Evolutionary conservation across 1,284 basidiomycete species (phyloP), one percentile per base, ranked within the genome.

Genomic region (Moesziomyces globuligerus): DNA sequence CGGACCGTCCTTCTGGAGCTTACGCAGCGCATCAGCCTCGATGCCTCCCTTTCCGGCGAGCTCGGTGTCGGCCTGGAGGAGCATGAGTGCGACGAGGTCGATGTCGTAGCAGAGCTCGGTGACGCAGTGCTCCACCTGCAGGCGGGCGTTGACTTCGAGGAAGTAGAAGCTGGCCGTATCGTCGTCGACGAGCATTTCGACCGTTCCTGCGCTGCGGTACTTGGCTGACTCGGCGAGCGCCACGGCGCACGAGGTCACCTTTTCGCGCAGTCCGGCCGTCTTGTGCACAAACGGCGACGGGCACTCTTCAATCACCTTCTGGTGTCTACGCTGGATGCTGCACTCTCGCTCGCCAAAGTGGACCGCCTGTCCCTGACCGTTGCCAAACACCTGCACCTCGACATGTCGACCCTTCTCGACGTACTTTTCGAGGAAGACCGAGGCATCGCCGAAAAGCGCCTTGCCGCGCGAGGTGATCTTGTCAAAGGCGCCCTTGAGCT

Each of bases 261-360:
- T 83, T 36, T 54, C 11, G n/a, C 45, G 46, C 29, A 70, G 28
- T 5, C 48, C 45, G 5, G 51, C 20, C 7, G 39, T 44, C 18
- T 47, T 38, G 20, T 48, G 55, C 46, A 87, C 83, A 76, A 87
- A 87, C 6, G 88, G 86, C 69, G 87, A 87, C 0, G 87, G 87
- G 1, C 86, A 85, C 74, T 90, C 90, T 75, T 91, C 90, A 28
- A 91, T 86, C 5, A 91, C 86, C 76, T 91, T 91, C 80, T 91
- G 90, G 73, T 90, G 87, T 24, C 90, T 83, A 26, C 90, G 84
- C 76, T 91, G 90, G 17, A 90, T 49, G 39, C 45, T 44, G 46
- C 69, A 65, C 77, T 91, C 90, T 10, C 90, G 85, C 74, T 90
- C 89, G 29, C 88, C 87, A 83, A 90, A 86, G 75, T 89, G 88